Evolutionary conservation across 164 flowering plant genomes (phyloP), one percentile per base, ranked within the genome.

Genomic region (Annona cherimola): DNA sequence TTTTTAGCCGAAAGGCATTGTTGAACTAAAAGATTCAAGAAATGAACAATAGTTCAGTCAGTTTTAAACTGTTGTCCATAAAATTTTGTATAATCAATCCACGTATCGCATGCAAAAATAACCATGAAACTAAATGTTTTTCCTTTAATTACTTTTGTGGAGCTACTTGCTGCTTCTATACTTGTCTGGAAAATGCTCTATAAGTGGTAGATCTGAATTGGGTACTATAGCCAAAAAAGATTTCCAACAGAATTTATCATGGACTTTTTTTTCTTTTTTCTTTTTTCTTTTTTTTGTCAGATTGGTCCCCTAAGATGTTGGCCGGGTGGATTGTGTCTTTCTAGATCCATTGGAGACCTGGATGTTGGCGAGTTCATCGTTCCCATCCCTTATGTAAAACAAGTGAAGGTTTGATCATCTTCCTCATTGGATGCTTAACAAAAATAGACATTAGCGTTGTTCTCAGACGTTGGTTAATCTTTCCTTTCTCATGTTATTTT

Each of bases 251-350:
- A 26, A 45, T 43, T 43, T 8, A 66, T 43, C 9, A 7, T 5
- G 42, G 68, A 72, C 40, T 54, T 45, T 42, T 67, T 54, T 69
- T 54, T 45, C 20, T 67, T 54, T 69, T 42, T 61, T 74, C 40
- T 54, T 45, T 45, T 42, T 67, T 54, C 35, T 26, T 26, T 26
- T 26, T 26, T 69, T 42, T 61, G 71, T 70, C 76, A 93, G 98
- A 85, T 93, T 90, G 98, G 98, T 61, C 98, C 98, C 75, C 75
- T 93, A 77, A 86, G 98, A 83, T 91, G 97, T 80, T 93, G 98
- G 98, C 98, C 97, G 65, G 98, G 98, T 76, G 98, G 98, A 59
- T 80, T 93, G 76, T 91, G 98, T 83, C 97, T 93, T 69, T 93
- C 98, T 45, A 83, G 97, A 80, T 93, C 98, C 55, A 86, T 93